Evolutionary conservation across 768 basidiomycete genomes (phyloP), one percentile per base, ranked within the genome.

Genomic region (Scleroderma bovista): DNA sequence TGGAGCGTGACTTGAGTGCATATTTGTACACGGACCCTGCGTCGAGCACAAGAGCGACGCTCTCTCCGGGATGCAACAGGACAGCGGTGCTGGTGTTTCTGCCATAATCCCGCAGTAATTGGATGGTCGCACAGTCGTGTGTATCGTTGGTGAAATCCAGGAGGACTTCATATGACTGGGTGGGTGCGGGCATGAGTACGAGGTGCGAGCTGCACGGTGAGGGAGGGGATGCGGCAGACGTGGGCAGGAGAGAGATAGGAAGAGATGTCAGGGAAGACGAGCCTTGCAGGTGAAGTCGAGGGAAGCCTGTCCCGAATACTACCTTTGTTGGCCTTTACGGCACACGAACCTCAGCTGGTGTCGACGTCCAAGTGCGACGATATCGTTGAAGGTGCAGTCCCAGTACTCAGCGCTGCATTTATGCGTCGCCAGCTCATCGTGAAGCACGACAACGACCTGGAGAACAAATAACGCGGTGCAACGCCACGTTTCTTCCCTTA

Each of bases 121-220:
- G 83, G 33, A 86, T 70, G 38, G 83, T 79, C 51, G 81, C 76
- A 47, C 71, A 75, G 60, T 83, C 80, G 57, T 72, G 77, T 15
- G 81, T 84, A 58, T 86, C 84, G 64, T 86, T 87, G 44, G 76
- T 77, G 63, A 87, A 76, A 62, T 82, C 80, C 62, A 86, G 78
- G 48, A 79, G 72, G 61, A 86, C 75, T 59, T 84, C 84, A 69
- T 83, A 85, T 52, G 60, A 63, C 64, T 82, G 75, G 13, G 79
- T 71, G 57, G 73, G 68, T 24, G 75, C 76, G 51, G 84, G 84
- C 84, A 86, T 86, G 56, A 51, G 47, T 49, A 52, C 48, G 50
- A 37, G 40, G 24, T 17, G 48, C 16, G 41, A 42, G 52, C 65
- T 70, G 71, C 62, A 51, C 72, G n/a, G 23, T 51, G 45, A 41